Percentiles rank a stretch among this genome's conserved stretches.
Evolutionary conservation across 2,329 filamentous ascomycete genomes (phyloP).

Genomic region (Pseudophaeomoniella oleicola): DNA sequence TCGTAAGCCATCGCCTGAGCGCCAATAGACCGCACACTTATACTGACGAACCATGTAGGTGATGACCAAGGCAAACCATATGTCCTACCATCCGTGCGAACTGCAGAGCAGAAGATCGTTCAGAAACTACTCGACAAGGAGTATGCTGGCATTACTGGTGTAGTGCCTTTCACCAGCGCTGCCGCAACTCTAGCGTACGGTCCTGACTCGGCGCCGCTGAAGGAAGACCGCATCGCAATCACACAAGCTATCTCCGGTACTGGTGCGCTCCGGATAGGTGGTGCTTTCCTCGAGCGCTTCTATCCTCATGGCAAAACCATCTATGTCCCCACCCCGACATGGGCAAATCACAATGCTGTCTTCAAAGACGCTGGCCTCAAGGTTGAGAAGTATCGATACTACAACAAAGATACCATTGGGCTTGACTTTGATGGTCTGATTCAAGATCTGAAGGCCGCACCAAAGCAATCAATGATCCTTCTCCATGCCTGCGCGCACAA

Average conservation of each 20-base stretch:
- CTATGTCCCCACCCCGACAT: conserved; percentile 90
- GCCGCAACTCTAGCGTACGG: conserved; percentile 88
- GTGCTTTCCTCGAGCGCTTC: conserved; percentile 81
- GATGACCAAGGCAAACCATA: conserved; percentile 97
- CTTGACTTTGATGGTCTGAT: conserved; percentile 94
- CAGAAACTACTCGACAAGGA: conserved; percentile 46
- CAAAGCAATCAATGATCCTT: conserved; percentile 74
- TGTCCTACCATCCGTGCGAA: conserved; percentile 82
- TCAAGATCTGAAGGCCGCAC: conserved; percentile 76
- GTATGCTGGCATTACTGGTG: conserved; percentile 93
- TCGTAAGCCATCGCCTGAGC: conserved; percentile 41
- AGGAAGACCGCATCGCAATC: conserved; percentile 64
- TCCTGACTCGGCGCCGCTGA: conserved; percentile 58
- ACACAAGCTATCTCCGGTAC: conserved; percentile 98
- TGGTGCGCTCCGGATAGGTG: conserved; percentile 86
- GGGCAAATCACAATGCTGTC: conserved; percentile 96
- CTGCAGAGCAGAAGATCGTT: conserved; percentile 78
- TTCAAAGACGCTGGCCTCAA: conserved; percentile 85
- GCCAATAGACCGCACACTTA: too few relatives aligned
- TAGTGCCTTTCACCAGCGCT: conserved; percentile 84
- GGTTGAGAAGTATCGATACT: conserved; percentile 95
- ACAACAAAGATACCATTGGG: conserved; percentile 96
- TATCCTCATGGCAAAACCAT: conserved; percentile 87
- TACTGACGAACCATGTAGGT: conserved; percentile 16
- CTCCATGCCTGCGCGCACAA: conserved; percentile 98